phyloP scores from a whole-genome alignment of 441 rosid species.

The Gossypium schwendimanii region DNA sequence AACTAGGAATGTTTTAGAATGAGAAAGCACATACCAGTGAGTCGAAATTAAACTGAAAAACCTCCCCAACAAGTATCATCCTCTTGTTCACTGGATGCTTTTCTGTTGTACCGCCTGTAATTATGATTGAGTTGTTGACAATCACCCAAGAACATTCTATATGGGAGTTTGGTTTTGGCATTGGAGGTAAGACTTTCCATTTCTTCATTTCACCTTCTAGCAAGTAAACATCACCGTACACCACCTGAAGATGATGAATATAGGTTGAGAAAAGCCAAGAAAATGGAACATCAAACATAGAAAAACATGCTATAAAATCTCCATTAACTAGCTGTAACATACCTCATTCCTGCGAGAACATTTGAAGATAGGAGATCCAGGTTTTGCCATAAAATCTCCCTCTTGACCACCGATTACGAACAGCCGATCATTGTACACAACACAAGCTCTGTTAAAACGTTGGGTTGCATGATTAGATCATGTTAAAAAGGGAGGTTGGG shows the following conservation, averaged over 20 bases:
- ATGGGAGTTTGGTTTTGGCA: constrained; percentile 85
- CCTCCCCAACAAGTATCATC: constrained; percentile 77
- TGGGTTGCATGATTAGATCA: constrained; percentile 4
- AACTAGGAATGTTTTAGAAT: not conserved
- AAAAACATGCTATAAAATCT: not conserved
- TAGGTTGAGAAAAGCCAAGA: not conserved
- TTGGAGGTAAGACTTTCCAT: constrained; percentile 62
- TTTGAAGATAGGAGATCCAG: constrained; percentile 80
- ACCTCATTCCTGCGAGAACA: constrained; percentile 87
- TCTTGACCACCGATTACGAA: constrained; percentile 87
- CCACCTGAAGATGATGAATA: constrained; percentile 38
- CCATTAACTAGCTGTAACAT: not conserved
- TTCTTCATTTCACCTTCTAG: constrained; percentile 57
- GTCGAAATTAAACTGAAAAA: constrained; percentile 57
- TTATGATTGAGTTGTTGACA: constrained; percentile 63
- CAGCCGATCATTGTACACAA: constrained; percentile 51
- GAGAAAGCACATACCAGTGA: constrained; percentile 35
- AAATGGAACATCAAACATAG: not conserved
- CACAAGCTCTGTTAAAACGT: constrained; percentile 48
- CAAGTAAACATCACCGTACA: constrained; percentile 74
- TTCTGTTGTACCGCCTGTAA: constrained; percentile 79
- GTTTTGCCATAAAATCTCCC: constrained; percentile 92
- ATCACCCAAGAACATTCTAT: constrained; percentile 78
- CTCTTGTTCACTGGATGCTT: constrained; percentile 76
- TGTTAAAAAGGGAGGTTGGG: not conserved